Base-by-base conservation (phyloP, 2,329 filamentous ascomycete genomes). In the Spiromastix sp. region DNA sequence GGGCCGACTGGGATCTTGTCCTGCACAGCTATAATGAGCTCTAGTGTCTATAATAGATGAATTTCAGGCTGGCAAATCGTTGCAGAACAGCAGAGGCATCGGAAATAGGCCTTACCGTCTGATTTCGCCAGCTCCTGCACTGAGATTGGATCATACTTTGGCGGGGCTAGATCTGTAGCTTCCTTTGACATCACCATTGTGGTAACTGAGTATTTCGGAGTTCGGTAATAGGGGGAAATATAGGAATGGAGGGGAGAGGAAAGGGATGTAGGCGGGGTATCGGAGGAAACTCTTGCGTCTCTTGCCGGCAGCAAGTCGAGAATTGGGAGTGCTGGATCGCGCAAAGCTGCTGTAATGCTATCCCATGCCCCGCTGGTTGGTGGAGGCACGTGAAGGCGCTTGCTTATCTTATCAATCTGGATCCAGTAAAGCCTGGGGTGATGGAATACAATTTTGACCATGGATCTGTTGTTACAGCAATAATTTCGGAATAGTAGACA, bases 101-200 rank as follows among this genome's bases (percentile, higher is more conserved):
- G 21, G 21, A 24, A n/a, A n/a, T 7, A 7, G 7, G 7, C 21
- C 77, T 51, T 68, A 93, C 91, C 91, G 56, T 91, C 77, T 49
- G 85, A 85, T 57, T 81, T 80, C 25, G 79, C 70, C 42, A 98
- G 71, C 49, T 89, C 78, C 39, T 91, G 83, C 2, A 71, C 52
- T n/a, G 79, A 78, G 50, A 98, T 95, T 24, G 74, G 73, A 51
- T 95, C 87, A 54, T 85, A 73, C 64, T 93, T 96, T 10, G 91
- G 91, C 24, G 85, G 80, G 39, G 81, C 70, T 40, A 98, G 74
- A 32, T 45, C 41, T 12, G 41, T 39, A 21, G 38, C 42, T 30
- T 43, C 44, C 18, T 38, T 26, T 3, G 44, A 43, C 44, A 46
- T 46, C 22, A 46, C 15, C 13, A 39, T 31, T 34, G 44, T 46